phyloP scores from a whole-genome alignment of 768 basidiomycete species.

The Sutorius australiensis region DNA sequence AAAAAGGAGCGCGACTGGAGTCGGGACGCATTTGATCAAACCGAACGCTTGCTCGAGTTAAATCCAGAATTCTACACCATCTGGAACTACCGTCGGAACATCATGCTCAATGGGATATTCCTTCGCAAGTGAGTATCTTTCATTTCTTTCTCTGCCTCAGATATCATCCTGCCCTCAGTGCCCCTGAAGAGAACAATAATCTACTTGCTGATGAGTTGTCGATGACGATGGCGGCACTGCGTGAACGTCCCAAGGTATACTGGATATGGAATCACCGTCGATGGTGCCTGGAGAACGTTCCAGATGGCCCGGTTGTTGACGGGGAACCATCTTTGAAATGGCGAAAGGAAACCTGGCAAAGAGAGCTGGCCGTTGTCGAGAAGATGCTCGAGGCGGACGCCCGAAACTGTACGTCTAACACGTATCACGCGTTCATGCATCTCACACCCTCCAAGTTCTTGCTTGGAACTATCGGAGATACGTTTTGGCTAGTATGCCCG shows the following conservation, averaged over 20 bases:
- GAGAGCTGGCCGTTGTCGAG: constrained; percentile 83
- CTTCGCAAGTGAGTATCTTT: constrained; percentile 47
- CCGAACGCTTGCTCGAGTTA: constrained; percentile 68
- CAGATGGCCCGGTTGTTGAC: constrained; percentile 57
- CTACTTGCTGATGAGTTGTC: constrained; percentile 69
- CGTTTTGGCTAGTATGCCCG: constrained; percentile 67
- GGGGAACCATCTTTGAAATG: constrained; percentile 53
- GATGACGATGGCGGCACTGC: constrained; percentile 78
- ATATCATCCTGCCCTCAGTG: constrained; percentile 38
- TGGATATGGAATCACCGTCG: constrained; percentile 98
- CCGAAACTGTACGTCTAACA: constrained; percentile 73
- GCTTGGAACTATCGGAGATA: constrained; percentile 95
- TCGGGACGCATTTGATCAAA: constrained; percentile 70
- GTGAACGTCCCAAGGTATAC: constrained; percentile 90
- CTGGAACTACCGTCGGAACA: constrained; percentile 91
- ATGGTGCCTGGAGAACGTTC: constrained; percentile 91
- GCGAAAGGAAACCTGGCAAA: constrained; percentile 78
- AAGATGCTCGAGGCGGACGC: constrained; percentile 89
- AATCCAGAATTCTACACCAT: constrained; percentile 97
- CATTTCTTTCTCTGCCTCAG: background rate
- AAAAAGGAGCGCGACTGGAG: constrained; percentile 68
- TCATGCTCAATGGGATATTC: constrained; percentile 71
- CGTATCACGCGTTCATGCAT: background rate
- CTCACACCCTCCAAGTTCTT: constrained; percentile 56
- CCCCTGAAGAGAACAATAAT: constrained; percentile 56